Evolutionary conservation across 2,329 filamentous ascomycete species (phyloP).

Genomic region (Pseudocercospora fijiensis): DNA sequence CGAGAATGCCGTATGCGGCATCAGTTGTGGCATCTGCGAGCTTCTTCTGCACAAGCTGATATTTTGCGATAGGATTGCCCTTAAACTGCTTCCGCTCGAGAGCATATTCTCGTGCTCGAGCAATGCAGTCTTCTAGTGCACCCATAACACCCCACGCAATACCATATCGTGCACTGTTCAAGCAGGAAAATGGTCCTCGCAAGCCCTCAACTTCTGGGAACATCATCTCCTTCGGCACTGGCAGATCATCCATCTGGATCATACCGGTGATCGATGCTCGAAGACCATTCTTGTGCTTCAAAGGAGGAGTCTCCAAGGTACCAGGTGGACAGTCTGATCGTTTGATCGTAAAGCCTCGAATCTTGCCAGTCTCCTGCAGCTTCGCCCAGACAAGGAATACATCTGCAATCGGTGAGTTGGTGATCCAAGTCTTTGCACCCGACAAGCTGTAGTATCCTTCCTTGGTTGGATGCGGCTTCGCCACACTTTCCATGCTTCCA

Average conservation of each 20-base stretch:
- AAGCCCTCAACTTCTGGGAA: conserved; percentile 87
- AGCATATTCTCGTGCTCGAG: conserved; percentile 78
- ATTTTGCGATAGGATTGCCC: conserved; percentile 88
- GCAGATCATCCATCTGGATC: conserved; percentile 91
- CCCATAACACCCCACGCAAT: conserved; percentile 94
- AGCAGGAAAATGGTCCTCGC: conserved; percentile 83
- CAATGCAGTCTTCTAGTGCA: conserved; percentile 87
- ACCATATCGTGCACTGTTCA: conserved; percentile 90
- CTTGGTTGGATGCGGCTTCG: conserved; percentile 80
- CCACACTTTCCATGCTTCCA: conserved; percentile 83
- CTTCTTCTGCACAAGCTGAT: conserved; percentile 98
- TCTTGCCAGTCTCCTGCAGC: conserved; percentile 85
- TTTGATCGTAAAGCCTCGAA: conserved; percentile 88
- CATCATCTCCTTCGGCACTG: conserved; percentile 89
- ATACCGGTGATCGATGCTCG: conserved; percentile 93
- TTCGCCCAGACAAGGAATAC: conserved; percentile 90
- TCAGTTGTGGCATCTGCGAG: conserved; percentile 89
- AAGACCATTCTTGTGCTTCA: conserved; percentile 94
- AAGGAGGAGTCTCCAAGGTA: conserved; percentile 83
- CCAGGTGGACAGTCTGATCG: conserved; percentile 79
- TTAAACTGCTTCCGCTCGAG: conserved; percentile 95
- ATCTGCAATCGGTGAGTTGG: conserved; percentile 86
- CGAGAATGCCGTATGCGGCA: conserved; percentile 85
- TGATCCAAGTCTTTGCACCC: conserved; percentile 92
- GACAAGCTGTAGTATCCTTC: conserved; percentile 77